Base-by-base conservation (phyloP, 176 grass and related monocot genomes). In the Secale cereale region DNA sequence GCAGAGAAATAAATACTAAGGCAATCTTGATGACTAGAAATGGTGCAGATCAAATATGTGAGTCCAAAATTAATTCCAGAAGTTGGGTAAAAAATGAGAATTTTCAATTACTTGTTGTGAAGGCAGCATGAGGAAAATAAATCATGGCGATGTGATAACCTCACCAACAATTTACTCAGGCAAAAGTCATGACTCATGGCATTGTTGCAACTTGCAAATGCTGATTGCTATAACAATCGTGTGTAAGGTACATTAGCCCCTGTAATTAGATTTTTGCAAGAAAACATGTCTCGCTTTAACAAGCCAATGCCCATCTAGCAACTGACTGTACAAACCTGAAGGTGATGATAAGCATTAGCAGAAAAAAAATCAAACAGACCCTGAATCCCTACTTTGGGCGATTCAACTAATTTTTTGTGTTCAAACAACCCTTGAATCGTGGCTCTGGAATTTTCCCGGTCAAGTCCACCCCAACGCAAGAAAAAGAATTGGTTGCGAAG, bases 21-120 rank as follows among this genome's bases (percentile, higher is more conserved):
- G 16, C 2, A 37, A 81, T 69, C n/a, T 69, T 6, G 46, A 40
- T 52, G 14, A 56, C 52, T 20, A 57, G 6, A 84, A 64, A 31
- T 6, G 8, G 5, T 65, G 59, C 30, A 83, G 8, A 73, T 25
- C 5, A 25, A 35, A 31, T 84, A 62, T 72, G 59, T 37, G n/a
- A 50, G 23, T 43, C 19, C 6, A 77, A 32, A 37, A 86, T 27
- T 52, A 77, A 3, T 41, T 75, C 15, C 13, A 20, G 31, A 71
- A 35, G n/a, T 78, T 77, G 31, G 52, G 60, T 10, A 72, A 39
- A 25, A 83, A 83, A 40, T 48, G 28, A 65, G 10, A 80, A 74
- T 10, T 30, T 62, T 61, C 19, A 77, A 13, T 50, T 60, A 66
- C 35, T 23, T 35, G 41, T 70, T 69, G 23, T 31, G 56, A 41